Percentiles rank a stretch among this genome's conserved stretches.
Conservation (phyloP, 257 asterid species). For the Buddleja alternifolia region DNA sequence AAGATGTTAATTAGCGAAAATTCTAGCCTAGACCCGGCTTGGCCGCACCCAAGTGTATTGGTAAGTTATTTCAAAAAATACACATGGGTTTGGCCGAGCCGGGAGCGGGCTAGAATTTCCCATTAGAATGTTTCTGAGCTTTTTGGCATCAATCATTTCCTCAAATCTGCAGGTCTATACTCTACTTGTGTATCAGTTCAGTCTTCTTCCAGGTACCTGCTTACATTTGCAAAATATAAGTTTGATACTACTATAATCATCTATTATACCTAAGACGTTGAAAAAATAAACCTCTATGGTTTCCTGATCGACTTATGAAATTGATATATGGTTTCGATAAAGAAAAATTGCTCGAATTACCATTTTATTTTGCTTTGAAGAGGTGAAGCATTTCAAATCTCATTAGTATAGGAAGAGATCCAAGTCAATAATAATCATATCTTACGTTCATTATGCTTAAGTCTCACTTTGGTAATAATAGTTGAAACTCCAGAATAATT, state of each 20-base stretch:
- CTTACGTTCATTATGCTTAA: neutral
- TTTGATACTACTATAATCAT: neutral
- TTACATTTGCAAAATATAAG: slow-evolving; percentile 23
- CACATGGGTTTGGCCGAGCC: no score
- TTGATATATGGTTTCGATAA: neutral
- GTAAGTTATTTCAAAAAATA: no score
- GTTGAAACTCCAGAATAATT: neutral
- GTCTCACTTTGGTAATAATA: slow-evolving; percentile 5
- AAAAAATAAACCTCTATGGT: slow-evolving; percentile 7
- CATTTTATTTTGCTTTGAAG: slow-evolving; percentile 13
- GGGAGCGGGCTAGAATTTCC: no score
- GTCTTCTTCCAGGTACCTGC: slow-evolving; percentile 61
- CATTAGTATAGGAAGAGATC: slow-evolving; percentile 11
- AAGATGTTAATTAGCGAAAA: no score
- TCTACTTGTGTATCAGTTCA: slow-evolving; percentile 53
- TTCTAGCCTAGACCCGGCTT: no score
- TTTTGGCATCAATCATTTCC: slow-evolving; percentile 10
- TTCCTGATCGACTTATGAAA: slow-evolving; percentile 5
- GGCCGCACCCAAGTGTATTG: no score
- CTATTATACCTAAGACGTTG: slow-evolving; percentile 4
- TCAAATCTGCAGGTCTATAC: slow-evolving; percentile 51
- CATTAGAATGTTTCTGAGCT: slow-evolving; percentile 15
- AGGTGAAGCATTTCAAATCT: slow-evolving; percentile 9
- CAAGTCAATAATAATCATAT: no score
- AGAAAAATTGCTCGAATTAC: slow-evolving; percentile 13